Evolutionary conservation across 2,329 filamentous ascomycete species (phyloP).

Genomic region (Cordyceps cateniannulata): DNA sequence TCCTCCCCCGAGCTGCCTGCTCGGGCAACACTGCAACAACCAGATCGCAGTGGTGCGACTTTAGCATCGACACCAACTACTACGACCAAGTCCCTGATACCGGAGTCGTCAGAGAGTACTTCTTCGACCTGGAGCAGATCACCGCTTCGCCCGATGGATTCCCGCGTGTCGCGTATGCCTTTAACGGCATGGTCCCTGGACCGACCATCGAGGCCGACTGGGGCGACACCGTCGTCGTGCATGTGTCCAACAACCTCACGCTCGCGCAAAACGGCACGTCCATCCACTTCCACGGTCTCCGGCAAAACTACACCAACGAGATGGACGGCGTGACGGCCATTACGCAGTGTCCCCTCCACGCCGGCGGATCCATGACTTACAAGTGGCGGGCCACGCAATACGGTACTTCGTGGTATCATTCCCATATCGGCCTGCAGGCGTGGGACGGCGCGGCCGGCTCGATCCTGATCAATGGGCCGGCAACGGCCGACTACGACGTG

Average conservation of each 20-base stretch:
- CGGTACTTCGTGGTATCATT: slow-evolving; percentile 55
- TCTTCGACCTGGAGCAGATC: slow-evolving; percentile 34
- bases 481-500: slow-evolving; percentile 52
- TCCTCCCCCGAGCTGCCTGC: not conserved
- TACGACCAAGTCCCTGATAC: slow-evolving; percentile 35
- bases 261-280: slow-evolving; percentile 46
- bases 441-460: slow-evolving; percentile 53
- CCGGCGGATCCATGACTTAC: slow-evolving; percentile 49
- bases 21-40: slow-evolving; percentile 25
- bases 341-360: slow-evolving; percentile 45
- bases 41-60: slow-evolving; percentile 36
- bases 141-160: slow-evolving; percentile 41
- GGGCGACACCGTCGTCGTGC: slow-evolving; percentile 35
- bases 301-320: slow-evolving; percentile 47
- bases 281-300: slow-evolving; percentile 58
- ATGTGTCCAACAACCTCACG: slow-evolving; percentile 48
- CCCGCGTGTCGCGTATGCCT: slow-evolving; percentile 32
- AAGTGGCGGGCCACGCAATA: slow-evolving; percentile 49
- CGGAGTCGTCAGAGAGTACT: slow-evolving; percentile 44
- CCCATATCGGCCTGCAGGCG: slow-evolving; percentile 44
- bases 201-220: slow-evolving; percentile 50
- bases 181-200: slow-evolving; percentile 55
- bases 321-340: slow-evolving; percentile 49
- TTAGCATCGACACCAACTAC: slow-evolving; percentile 42
- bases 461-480: slow-evolving; percentile 56